Evolutionary conservation across 768 basidiomycete species (phyloP).

Genomic region (Boletus insuetus): DNA sequence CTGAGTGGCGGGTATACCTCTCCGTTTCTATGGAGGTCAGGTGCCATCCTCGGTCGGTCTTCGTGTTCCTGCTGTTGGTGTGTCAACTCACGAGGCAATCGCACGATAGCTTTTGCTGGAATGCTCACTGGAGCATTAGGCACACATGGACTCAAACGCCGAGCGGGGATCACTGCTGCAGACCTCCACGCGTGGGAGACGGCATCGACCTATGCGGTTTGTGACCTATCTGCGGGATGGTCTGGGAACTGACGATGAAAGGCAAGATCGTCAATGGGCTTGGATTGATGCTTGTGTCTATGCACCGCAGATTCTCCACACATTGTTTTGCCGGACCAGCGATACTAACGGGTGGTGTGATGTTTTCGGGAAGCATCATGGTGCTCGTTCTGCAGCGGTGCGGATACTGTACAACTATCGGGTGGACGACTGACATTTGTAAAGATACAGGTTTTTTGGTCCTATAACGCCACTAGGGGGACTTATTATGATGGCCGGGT

Average conservation of each 20-base stretch:
- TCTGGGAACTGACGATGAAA: conserved; percentile 7
- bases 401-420: conserved; percentile 3
- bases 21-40: conserved; percentile 41
- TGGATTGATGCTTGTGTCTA: conserved; percentile 56
- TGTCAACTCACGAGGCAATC: neutral
- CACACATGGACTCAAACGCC: conserved; percentile 55
- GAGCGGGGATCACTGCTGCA: conserved; percentile 47
- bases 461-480: conserved; percentile 70
- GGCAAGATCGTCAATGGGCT: conserved; percentile 67
- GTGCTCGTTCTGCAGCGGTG: conserved; percentile 50
- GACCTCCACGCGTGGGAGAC: conserved; percentile 59
- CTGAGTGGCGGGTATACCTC: conserved; percentile 10
- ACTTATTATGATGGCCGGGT: conserved; percentile 66
- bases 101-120: conserved; percentile 42
- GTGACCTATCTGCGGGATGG: conserved; percentile 14
- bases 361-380: conserved; percentile 68
- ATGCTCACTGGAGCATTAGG: conserved; percentile 68
- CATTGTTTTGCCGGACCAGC: conserved; percentile 70
- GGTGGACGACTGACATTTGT: conserved; percentile 2
- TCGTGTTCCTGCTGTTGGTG: neutral
- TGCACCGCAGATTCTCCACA: conserved; percentile 56
- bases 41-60: conserved; percentile 40
- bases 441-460: conserved; percentile 51
- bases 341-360: conserved; percentile 49
- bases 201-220: conserved; percentile 62